These are phyloP conservation scores for Alternaria sp. DNA, from an alignment of 2,329 filamentous ascomycete genomes.

Conservation along the genomic window DNA sequence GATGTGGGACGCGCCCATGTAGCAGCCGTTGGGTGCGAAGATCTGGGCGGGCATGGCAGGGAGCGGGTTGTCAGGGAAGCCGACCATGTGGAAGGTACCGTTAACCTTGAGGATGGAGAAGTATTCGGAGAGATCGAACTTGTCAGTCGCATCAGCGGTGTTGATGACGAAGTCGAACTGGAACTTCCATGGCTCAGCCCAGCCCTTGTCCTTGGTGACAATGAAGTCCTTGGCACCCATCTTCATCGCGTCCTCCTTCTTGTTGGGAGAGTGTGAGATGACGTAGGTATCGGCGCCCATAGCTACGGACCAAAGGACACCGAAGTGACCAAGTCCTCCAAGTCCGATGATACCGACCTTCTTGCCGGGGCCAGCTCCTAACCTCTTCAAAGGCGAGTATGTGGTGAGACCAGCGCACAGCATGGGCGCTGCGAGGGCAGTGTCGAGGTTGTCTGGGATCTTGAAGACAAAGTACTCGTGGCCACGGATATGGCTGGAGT, in stretches of 20 bases:
- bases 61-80: conserved; percentile 77
- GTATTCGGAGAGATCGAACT: conserved; percentile 75
- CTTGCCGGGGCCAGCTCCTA: conserved; percentile 77
- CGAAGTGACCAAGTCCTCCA: conserved; percentile 59
- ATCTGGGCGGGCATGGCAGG: conserved; percentile 75
- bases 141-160: conserved; percentile 71
- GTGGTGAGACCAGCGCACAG: conserved; percentile 84
- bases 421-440: conserved; percentile 73
- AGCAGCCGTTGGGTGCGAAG: conserved; percentile 74
- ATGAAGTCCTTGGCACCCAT: conserved; percentile 69
- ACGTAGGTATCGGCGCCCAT: conserved; percentile 68
- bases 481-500: conserved; percentile 70
- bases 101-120: conserved; percentile 81
- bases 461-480: conserved; percentile 79
- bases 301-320: conserved; percentile 56
- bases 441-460: conserved; percentile 74
- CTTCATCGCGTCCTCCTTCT: conserved; percentile 66
- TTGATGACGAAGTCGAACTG: conserved; percentile 80
- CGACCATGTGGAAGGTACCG: conserved; percentile 80
- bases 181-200: conserved; percentile 62
- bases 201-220: conserved; percentile 63
- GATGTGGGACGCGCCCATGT: conserved; percentile 59
- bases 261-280: conserved; percentile 65
- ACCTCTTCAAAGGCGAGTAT: conserved; percentile 77
- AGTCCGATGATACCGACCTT: conserved; percentile 78